Evolutionary conservation across 2,329 filamentous ascomycete species (phyloP), one percentile per base, ranked within the genome.

Genomic region (Diaporthe ampelina): DNA sequence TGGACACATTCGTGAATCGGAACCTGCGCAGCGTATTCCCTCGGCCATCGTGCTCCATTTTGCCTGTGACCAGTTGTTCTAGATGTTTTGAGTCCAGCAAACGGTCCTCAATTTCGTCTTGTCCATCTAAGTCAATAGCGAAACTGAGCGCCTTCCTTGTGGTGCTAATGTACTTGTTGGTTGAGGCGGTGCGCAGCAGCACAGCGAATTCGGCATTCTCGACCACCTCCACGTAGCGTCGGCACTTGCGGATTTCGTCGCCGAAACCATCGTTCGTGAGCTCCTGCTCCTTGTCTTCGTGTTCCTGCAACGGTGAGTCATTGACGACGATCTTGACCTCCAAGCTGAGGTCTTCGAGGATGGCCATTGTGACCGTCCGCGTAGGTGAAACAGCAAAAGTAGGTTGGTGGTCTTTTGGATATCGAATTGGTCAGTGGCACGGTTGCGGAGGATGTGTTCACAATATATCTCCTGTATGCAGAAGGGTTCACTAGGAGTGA

Each of bases 141-240:
- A 58, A 59, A 13, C 3, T 4, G n/a, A 70, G 11, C 35, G 35
- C 35, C 10, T 37, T 37, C 35, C n/a, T n/a, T n/a, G 35, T 37
- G 6, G 35, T 32, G 43, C 35, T 8, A 4, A 67, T 45, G 8
- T 24, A 52, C 15, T 35, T 9, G n/a, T 35, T 68, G 15, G 15
- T 54, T 7, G 43, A 17, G 17, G 29, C 29, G 37, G 19, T 13
- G 32, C 19, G 15, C 1, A 56, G 4, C 3, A 48, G 29, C n/a
- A 83, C 56, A 5, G 75, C 45, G 65, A 82, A 83, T 11, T 78
- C 70, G 19, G 77, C 45, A 21, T 81, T 61, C 21, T 80, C 77
- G 13, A 75, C 35, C 13, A 78, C 80, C 75, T 83, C 79, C 52
- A 83, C 79, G 63, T 81, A 83, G 26, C 37, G 21, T 15, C 56